Conservation (phyloP, 306 rosid species). For the Casuarina equisetifolia region DNA sequence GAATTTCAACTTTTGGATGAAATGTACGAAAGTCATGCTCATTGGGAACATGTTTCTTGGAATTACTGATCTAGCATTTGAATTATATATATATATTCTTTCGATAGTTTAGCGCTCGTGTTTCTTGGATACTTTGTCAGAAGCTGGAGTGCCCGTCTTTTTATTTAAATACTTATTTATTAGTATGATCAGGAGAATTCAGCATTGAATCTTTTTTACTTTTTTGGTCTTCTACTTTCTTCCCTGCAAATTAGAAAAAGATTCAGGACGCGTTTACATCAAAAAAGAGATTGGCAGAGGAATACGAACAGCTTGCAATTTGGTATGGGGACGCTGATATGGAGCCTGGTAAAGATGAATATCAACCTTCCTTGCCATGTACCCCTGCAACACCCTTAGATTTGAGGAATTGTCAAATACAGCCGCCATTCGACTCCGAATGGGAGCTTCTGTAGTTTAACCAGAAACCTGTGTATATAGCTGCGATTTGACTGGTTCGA, state of each 20-base stretch:
- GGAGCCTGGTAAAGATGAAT: slow-evolving; percentile 19
- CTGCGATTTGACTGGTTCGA: slow-evolving; percentile 20
- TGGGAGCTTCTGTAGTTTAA: slow-evolving; percentile 76
- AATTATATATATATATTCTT: not conserved
- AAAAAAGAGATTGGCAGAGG: slow-evolving; percentile 72
- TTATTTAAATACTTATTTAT: not conserved
- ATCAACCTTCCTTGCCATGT: slow-evolving; percentile 24
- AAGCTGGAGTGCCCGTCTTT: not conserved
- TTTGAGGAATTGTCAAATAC: slow-evolving; percentile 27
- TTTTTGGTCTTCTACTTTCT: not conserved
- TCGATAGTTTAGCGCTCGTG: not conserved
- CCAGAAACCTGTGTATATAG: slow-evolving; percentile 30
- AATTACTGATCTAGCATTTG: not conserved
- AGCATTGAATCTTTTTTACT: not conserved
- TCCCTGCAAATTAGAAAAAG: slow-evolving; percentile 47
- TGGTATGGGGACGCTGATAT: slow-evolving; percentile 74
- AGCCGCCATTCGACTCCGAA: slow-evolving; percentile 53
- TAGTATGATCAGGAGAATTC: not conserved
- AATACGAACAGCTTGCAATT: slow-evolving; percentile 80
- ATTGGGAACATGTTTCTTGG: slow-evolving; percentile 7
- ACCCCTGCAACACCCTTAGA: slow-evolving; percentile 27
- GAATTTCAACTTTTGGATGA: not conserved
- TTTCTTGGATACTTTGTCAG: slow-evolving; percentile 10
- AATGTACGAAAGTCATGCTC: not conserved
- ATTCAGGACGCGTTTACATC: slow-evolving; percentile 71